Conservation (phyloP, 164 flowering plant species). For the Protea cynaroides region DNA sequence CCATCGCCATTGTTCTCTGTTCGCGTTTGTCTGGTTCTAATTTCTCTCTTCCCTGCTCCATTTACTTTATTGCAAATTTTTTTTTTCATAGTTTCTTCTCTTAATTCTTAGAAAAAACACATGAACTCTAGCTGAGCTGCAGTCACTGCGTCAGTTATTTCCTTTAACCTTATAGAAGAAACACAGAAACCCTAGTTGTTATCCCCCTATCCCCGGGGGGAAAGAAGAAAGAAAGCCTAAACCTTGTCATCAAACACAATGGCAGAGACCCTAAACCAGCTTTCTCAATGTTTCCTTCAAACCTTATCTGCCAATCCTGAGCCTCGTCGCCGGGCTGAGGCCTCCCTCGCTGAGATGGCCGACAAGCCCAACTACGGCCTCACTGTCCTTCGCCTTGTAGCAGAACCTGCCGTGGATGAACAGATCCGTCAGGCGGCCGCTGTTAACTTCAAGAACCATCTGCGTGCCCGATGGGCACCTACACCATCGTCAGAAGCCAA, state of each 20-base stretch:
- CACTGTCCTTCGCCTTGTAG: slow-evolving; percentile 70
- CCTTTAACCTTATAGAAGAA: too few species aligned
- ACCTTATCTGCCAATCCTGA: slow-evolving; percentile 64
- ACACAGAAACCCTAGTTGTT: too few species aligned
- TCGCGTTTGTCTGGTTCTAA: not conserved
- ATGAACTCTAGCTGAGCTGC: too few species aligned
- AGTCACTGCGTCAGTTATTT: too few species aligned
- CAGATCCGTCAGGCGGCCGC: slow-evolving; percentile 85
- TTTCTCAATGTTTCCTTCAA: slow-evolving; percentile 75
- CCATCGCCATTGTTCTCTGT: too few species aligned
- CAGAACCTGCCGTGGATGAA: slow-evolving; percentile 59
- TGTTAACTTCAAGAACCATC: slow-evolving; percentile 86
- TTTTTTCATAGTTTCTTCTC: too few species aligned
- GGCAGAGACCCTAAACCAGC: slow-evolving; percentile 51
- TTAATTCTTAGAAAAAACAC: too few species aligned
- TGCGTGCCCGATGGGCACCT: slow-evolving; percentile 61
- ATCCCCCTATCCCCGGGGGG: too few species aligned
- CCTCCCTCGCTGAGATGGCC: slow-evolving; percentile 58
- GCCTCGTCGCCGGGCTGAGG: slow-evolving; percentile 81
- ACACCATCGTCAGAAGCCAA: slow-evolving; percentile 7
- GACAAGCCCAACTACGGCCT: slow-evolving; percentile 63
- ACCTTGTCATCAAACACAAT: slow-evolving; percentile 25
- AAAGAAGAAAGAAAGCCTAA: too few species aligned
- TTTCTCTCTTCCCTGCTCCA: not conserved
- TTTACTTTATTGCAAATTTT: too few species aligned